phyloP scores from a whole-genome alignment of 495 filamentous ascomycete genomes.

The Talaromyces thailandensis region DNA sequence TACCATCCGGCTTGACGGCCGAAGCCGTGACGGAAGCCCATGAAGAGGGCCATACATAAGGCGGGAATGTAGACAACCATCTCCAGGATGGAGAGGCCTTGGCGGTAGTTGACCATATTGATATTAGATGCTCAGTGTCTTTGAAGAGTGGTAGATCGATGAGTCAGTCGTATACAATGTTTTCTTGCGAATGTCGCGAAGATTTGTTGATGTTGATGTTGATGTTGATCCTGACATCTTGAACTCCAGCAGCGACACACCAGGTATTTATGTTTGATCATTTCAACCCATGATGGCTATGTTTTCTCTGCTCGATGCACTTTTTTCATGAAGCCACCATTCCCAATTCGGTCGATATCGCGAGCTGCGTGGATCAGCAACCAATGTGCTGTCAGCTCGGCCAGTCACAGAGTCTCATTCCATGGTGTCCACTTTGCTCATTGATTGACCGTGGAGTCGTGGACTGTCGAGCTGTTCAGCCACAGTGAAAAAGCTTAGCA shows the following conservation, averaged over 20 bases:
- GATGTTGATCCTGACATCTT: not conserved
- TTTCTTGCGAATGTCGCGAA: not conserved
- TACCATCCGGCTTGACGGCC: constrained; percentile 21
- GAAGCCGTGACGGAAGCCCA: constrained; percentile 32
- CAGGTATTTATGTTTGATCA: constrained; percentile 1
- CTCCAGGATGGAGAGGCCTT: constrained; percentile 28
- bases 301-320: not conserved
- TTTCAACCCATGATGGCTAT: not conserved
- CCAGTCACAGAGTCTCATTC: not conserved
- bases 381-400: not conserved
- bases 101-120: constrained; percentile 16
- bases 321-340: not conserved
- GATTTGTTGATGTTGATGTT: not conserved
- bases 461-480: not conserved
- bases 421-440: not conserved
- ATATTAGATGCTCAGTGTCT: not conserved
- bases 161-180: not conserved
- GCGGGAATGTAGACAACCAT: constrained; percentile 24
- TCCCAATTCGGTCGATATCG: not conserved
- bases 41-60: constrained; percentile 20
- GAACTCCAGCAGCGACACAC: not conserved
- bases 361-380: not conserved
- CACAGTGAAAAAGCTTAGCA: not conserved
- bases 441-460: no score
- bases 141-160: not conserved